Evolutionary conservation across 345 rosid genomes (phyloP), one percentile per base, ranked within the genome.

Genomic region (Camelina laxa): DNA sequence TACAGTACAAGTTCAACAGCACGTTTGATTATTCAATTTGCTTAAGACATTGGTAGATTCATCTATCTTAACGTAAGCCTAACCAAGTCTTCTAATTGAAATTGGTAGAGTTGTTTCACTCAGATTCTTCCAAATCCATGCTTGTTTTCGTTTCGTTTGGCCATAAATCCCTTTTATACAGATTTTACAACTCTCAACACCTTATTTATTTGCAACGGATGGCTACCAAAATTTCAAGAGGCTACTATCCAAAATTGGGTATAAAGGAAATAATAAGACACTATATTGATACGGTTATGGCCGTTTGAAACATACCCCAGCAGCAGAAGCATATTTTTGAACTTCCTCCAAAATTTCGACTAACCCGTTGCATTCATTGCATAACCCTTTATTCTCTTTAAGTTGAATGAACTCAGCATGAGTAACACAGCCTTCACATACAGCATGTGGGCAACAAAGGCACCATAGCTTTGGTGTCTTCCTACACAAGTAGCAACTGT

Each of bases 401-500:
- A 77, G 19, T 5, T 5, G 38, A 41, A 50, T 11, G 31, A 71
- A 77, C 39, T 71, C 80, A 49, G 80, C 60, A 65, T 19, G 54
- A 42, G 48, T 27, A 19, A 30, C 21, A 70, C 80, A 77, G n/a
- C 63, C 57, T 57, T 65, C 56, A 49, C 80, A 77, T 39, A 71
- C 61, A 65, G 76, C 67, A 49, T 48, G 20, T 9, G 80, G 62
- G 41, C 80, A 77, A 65, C 76, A 77, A n/a, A 71, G 33, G 45
- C 80, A 65, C 6, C 11, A 66, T 11, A 65, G 73, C 63, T 65
- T 77, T 16, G 80, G 67, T 50, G 9, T 47, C 73, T 58, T 77
- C 39, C 3, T n/a, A 77, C 80, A 77, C 68, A 77, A 7, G 62
- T 77, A 71, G 76, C 80, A 77, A 2, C 2, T 65, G 80, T 77